Evolutionary conservation across 108 stramenopile species (phyloP), one percentile per base, ranked within the genome.

Genomic region (Nannochloropsis salina): DNA sequence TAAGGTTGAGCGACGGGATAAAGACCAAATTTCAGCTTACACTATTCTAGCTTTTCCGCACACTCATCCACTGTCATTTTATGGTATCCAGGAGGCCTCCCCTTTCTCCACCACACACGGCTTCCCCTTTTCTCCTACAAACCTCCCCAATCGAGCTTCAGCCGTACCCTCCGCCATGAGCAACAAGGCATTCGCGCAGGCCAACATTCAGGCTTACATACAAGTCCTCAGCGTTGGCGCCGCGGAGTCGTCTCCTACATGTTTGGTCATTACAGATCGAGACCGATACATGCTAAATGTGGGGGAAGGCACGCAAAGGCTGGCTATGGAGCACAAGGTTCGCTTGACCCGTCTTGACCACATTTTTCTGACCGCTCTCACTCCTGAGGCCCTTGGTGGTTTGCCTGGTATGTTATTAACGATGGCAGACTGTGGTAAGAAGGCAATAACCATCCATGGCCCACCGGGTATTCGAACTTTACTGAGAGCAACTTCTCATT

Each of bases 291-390:
- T 90, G 80, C 86, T 90, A 74, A 90, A 90, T 83, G 86, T 82
- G 43, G 89, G 89, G 12, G 90, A 90, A 45, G 90, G 90, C 21
- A 86, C 83, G 9, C 90, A 90, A 85, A 31, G 90, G 80, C 47
- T 87, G 21, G 86, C 84, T 86, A 90, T 83, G 85, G 90, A 90
- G 84, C 90, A 90, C 84, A 83, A 86, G 84, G 80, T 89, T 20
- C 86, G 89, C 42, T 10, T 90, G 6, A 42, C 83, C 1, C 86
- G 87, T 80, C 11, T 44, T 42, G 80, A 82, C 41, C 82, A 87
- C 43, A 85, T 86, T 2, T 87, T 86, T 44, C 82, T 87, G 22
- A 90, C 89, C 9, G 51, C 89, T 84, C 44, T 89, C 6, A 80
- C 12, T 31, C 31, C 86, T 3, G 88, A 89, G 42, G 89, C 86